Evolutionary conservation across 2,329 filamentous ascomycete genomes (phyloP), one percentile per base, ranked within the genome.

Genomic region (Phialophora chinensis): DNA sequence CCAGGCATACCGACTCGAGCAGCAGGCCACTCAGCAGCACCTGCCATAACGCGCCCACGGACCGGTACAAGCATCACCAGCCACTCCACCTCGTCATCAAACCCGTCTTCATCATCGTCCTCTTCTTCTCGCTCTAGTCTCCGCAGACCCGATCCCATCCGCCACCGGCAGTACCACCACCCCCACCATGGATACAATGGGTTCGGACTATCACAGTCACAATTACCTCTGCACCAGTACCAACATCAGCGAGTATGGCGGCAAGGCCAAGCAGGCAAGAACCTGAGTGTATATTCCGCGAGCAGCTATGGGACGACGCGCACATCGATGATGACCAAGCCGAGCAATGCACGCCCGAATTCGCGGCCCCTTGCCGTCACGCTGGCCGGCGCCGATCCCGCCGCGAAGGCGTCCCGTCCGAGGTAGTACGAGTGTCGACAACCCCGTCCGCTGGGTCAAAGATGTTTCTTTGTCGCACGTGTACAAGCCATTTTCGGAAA

Each of bases 1-100:
- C 65, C 62, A 10, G 33, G 58, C 5, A 49, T 65, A n/a, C 66
- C 66, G 4, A 25, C 59, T n/a, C 66, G 66, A 25, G 62, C 66
- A 62, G 52, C 66, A 7, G 62, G 59, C 33, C 66, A 67, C 49
- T 62, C 52, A 27, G 38, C 31, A 4, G 50, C 49, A 31, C 57
- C 38, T 23, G 27, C 42, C n/a, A 57, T 20, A 12, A 25, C 62
- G 20, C 49, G 17, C 11, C 4, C 38, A 8, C 58, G 44, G 14
- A 17, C 33, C 52, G 6, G 25, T 14, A 25, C 58, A 38, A 52
- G 33, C 62, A 42, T 14, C 47, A 47, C 23, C 42, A 27, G 23
- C 33, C 14, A 27, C 17, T 54, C 62, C 12, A 25, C 55, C n/a
- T 42, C 31, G 10, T 25, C 59, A 54, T 53, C 47, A 20, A 31